Evolutionary conservation across 2,329 filamentous ascomycete genomes (phyloP).

Genomic region (Talaromyces sp.): DNA sequence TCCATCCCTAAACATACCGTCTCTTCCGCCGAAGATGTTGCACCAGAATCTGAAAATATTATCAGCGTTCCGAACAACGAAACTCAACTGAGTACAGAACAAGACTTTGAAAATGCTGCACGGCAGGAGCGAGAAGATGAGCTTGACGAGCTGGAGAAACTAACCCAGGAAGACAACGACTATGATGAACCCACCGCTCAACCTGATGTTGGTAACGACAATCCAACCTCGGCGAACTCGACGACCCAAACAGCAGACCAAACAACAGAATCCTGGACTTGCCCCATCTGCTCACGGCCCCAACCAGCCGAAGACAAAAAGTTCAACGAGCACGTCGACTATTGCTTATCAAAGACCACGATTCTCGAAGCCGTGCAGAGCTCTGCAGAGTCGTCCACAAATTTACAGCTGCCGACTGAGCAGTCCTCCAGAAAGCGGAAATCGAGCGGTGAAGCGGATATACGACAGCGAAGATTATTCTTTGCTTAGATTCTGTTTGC

Average conservation of each 20-base stretch:
- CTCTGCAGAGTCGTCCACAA: neutral
- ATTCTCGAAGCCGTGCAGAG: slow-evolving; percentile 75
- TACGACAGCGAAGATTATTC: slow-evolving; percentile 9
- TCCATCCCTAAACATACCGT: slow-evolving; percentile 11
- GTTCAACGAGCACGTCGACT: slow-evolving; percentile 91
- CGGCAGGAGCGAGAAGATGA: slow-evolving; percentile 56
- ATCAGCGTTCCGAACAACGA: neutral
- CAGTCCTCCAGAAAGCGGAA: slow-evolving; percentile 6
- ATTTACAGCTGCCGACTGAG: neutral
- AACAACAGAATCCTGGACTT: slow-evolving; percentile 63
- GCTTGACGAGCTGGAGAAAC: slow-evolving; percentile 55
- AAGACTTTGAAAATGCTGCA: slow-evolving; percentile 59
- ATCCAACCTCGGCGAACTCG: neutral
- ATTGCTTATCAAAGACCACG: slow-evolving; percentile 77
- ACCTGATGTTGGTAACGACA: neutral
- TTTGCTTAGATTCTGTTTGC: neutral
- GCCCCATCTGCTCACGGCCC: slow-evolving; percentile 77
- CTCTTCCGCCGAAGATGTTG: neutral
- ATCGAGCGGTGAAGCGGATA: slow-evolving; percentile 1
- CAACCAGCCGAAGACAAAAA: slow-evolving; percentile 67
- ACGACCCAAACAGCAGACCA: neutral
- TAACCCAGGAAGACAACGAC: slow-evolving; percentile 51
- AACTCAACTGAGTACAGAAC: slow-evolving; percentile 59
- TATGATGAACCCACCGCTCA: neutral
- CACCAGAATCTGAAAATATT: neutral